Evolutionary conservation across 306 rosid genomes (phyloP), one percentile per base, ranked within the genome.

Genomic region (Spatholobus suberectus): DNA sequence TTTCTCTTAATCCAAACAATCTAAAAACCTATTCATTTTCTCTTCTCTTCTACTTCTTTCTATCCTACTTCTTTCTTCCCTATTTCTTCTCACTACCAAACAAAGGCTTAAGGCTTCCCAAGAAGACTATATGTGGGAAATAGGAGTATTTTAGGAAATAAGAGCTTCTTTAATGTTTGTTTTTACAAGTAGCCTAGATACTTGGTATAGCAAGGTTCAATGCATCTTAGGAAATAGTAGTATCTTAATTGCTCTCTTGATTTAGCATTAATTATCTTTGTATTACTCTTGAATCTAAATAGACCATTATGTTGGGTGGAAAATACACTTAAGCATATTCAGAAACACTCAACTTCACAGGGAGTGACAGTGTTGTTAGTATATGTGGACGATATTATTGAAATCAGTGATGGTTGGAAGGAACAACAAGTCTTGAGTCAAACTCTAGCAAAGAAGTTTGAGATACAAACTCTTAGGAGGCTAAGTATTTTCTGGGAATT

Each of bases 81-180:
- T 15, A 62, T 62, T 62, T 32, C 41, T 32, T 63, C 44, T 62
- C 11, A 27, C 40, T 5, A 62, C 41, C 21, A 14, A 15, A 62
- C 69, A 14, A 24, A 62, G 58, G 27, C 21, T 68, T 27, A 78
- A 79, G 62, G 65, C 41, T 62, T 77, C 58, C 62, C 13, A 68
- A 27, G 43, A 69, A 27, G 37, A 29, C 5, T n/a, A n/a, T 23
- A 67, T 63, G 12, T 57, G 0, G 17, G 32, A 23, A 21, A 11
- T 12, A 38, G 43, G 43, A 38, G 43, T 38, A 38, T 38, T 38
- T 38, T 5, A 38, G 43, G 43, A 38, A 38, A 38, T 38, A 7
- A 13, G 18, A 13, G 18, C n/a, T 12, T 44, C 51, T 46, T 46
- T 46, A 46, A 46, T 46, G 54, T 46, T 46, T 46, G 6, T 15